Base-by-base conservation (phyloP, 2,329 filamentous ascomycete species). In the Orbilia blumenaviensis region DNA sequence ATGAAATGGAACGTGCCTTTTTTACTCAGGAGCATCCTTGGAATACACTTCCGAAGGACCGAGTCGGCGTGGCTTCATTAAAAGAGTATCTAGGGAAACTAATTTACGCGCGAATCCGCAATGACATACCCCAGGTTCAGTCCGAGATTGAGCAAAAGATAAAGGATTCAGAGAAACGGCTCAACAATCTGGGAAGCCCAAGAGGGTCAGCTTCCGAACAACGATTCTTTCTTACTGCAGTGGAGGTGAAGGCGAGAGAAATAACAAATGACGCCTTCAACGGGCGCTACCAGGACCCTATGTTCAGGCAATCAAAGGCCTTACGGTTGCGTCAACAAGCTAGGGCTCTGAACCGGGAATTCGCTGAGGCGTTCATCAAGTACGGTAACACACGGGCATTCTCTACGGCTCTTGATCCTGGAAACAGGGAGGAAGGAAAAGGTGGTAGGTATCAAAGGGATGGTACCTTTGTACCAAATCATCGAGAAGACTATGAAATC, bases 41-140 rank as follows among this genome's bases (percentile, higher is more conserved):
- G 66, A 69, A 62, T 29, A 36, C 32, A 3, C 36, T 69, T 2
- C 54, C 54, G 0, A 69, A 69, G 25, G 66, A 69, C 3, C 12
- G 66, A 10, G 66, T 69, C 10, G 66, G 66, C 0, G 32, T 69
- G 6, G n/a, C 44, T 4, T 34, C 66, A 2, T 27, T 69, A 14
- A 69, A 69, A 18, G 36, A 54, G 6, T 62, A 42, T 21, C n/a
- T 69, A 8, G 66, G 66, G n/a, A 61, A 62, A 27, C 44, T 69
- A 9, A 69, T 69, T 54, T 69, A 50, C 23, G 66, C 62, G 14
- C 42, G 48, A n/a, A 62, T 62, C 36, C 66, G 66, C n/a, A 62
- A 63, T 0, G 66, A 71, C 46, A 23, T 71, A 9, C 66, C 66
- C 10, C n/a, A 56, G 14, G 50, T 71, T 12, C 56, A 71, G 27